Conservation (phyloP, 306 rosid genomes). For the Malus sieversii region DNA sequence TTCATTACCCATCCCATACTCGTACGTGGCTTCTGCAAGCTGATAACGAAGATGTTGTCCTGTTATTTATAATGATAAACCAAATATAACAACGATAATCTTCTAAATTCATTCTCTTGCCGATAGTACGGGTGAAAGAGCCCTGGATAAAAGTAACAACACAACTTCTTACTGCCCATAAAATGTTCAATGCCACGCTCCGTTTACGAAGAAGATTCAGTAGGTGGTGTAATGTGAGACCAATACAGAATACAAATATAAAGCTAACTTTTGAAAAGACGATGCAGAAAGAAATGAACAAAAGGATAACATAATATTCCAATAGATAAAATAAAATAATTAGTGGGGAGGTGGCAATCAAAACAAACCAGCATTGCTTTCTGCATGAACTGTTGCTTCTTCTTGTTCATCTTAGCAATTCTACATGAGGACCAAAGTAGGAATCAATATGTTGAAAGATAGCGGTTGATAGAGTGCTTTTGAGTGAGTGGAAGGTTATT, state of each 20-base stretch:
- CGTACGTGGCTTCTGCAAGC: conserved; percentile 86
- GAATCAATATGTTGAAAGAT: conserved; percentile 1
- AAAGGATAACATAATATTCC: background rate
- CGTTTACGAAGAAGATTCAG: background rate
- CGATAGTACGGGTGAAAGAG: background rate
- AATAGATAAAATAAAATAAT: background rate
- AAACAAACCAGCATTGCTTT: conserved; percentile 55
- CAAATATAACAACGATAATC: background rate
- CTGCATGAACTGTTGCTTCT: conserved; percentile 55
- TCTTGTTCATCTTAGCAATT: conserved; percentile 44
- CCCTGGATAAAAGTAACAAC: background rate
- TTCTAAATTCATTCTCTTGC: background rate
- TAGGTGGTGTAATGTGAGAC: background rate
- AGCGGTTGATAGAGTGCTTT: background rate
- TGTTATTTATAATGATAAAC: background rate
- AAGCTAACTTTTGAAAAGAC: background rate
- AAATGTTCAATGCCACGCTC: background rate
- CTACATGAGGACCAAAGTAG: conserved; percentile 23
- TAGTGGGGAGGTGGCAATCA: background rate
- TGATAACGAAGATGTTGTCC: conserved; percentile 12
- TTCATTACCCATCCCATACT: conserved; percentile 62
- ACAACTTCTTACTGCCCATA: background rate
- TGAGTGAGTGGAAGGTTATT: conserved; percentile 14
- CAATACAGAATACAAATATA: background rate
- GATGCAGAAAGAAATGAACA: background rate